Evolutionary conservation across 1,139 yeast genomes (phyloP), one percentile per base, ranked within the genome.

Genomic region (Taiozyma onychis): DNA sequence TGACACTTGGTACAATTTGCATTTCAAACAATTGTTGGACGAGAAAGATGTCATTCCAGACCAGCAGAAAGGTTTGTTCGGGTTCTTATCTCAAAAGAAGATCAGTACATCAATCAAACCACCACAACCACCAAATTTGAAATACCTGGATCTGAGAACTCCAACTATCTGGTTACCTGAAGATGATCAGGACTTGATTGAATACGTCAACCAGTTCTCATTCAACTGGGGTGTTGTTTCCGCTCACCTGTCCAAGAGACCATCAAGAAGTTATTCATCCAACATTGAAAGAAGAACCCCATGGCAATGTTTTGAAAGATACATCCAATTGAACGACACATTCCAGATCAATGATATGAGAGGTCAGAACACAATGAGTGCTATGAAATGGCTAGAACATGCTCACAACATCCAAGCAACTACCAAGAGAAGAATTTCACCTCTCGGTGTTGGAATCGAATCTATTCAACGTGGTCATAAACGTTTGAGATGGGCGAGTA

Each of bases 271-370:
- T 16, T 88, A 88, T 65, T 80, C 83, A 43, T 87, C 98, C 0
- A 90, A 88, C 58, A 88, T 90, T 51, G 98, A 93, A 66, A 78
- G 98, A 60, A 78, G 99, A 62, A 93, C 98, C 0, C 95, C 99
- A 0, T 93, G 99, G 99, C 98, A 91, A 65, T 93, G 98, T 65
- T 93, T 93, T 72, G 99, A 93, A 67, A 74, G 99, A 56, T 93
- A 95, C 73, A 86, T 90, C 54, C 99, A 93, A 68, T 74, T 95
- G 55, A 90, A 89, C 61, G 97, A 93, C 51, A 83, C 83, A 54
- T 90, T 89, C 60, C 95, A 88, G 55, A 80, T 88, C 52, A 74
- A 83, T 26, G 98, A 93, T 61, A 80, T 93, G 81, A 85, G 88
- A 60, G 99, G 99, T 0, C 80, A 85, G 13, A 81, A 88, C 59